Evolutionary conservation across 495 filamentous ascomycete species (phyloP), one percentile per base, ranked within the genome.

Genomic region (Amniculicola lignicola): DNA sequence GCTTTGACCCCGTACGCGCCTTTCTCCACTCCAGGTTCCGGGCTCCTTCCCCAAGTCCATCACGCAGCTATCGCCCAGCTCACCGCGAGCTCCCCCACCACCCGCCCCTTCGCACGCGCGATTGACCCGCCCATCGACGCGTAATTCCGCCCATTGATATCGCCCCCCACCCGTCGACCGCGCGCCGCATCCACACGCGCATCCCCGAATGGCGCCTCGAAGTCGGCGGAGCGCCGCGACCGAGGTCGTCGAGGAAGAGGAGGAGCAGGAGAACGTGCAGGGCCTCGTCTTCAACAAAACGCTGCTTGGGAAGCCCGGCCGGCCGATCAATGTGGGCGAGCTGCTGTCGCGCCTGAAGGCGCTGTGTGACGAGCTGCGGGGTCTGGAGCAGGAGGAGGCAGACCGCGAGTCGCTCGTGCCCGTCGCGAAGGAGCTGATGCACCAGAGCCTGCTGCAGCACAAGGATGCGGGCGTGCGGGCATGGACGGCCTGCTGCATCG

Each of bases 381-480:
- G 85, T 59, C 78, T 93, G 62, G 91, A 96, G 52, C 93, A 97
- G 72, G 90, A 96, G 59, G 85, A 88, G 37, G 79, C 85, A 41
- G 84, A 95, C 42, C 80, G 85, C 58, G 79, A 84, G n/a, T 90
- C 88, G 12, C 76, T 97, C 39, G 82, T 73, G 21, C 83, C 84
- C 39, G 88, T 95, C 51, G 90, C 94, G 41, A 93, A 91, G 69
- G 90, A 96, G 66, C 80, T 97, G 19, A 89, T 86, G 6, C 85
- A 82, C 28, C 85, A 83, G 38, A 87, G 92, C 61, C 75, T 99
- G 15, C 72, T 97, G 24, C 78, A 73, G 39, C 94, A 99, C 69
- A 95, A 94, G 73, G 94, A 99, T 67, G 85, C 82, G 51, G 93
- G 93, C 11, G 91, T 99, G 21, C 82, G 85, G 57, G 93, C 94